Conservation (phyloP, 1,139 yeast genomes). For the Casaregolazyma suthepensis region DNA sequence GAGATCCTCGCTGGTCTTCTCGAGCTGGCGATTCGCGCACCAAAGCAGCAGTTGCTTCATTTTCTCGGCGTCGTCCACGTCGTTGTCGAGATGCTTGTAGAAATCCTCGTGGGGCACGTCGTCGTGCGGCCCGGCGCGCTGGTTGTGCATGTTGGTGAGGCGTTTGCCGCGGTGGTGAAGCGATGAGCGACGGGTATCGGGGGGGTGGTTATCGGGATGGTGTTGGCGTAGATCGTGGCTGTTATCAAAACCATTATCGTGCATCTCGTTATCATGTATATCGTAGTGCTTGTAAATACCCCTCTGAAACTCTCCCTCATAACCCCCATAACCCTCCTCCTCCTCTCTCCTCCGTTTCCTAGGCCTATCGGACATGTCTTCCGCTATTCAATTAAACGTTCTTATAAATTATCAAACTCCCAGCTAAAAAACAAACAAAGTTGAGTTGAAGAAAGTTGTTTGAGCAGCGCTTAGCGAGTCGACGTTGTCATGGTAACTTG, state of each 20-base stretch:
- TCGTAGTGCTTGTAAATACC: neutral
- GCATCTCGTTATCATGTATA: neutral
- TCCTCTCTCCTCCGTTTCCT: neutral
- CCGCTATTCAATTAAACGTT: no score
- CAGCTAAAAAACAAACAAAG: neutral
- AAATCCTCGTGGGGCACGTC: slow-evolving; percentile 53
- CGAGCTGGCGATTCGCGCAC: slow-evolving; percentile 53
- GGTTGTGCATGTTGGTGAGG: slow-evolving; percentile 68
- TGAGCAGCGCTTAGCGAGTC: no score
- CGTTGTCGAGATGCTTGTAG: slow-evolving; percentile 55
- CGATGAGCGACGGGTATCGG: slow-evolving; percentile 28
- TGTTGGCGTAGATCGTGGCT: neutral
- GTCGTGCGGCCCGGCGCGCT: slow-evolving; percentile 59
- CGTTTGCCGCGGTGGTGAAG: slow-evolving; percentile 54
- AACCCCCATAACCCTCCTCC: neutral
- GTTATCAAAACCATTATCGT: neutral
- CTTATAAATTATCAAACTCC: no score
- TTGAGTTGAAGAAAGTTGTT: no score
- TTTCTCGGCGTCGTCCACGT: slow-evolving; percentile 64
- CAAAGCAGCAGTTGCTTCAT: slow-evolving; percentile 66
- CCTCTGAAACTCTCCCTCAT: no score
- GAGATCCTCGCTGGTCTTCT: slow-evolving; percentile 31
- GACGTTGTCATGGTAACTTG: no score
- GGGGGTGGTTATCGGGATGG: slow-evolving; percentile 13
- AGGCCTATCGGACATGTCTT: neutral